Percentiles rank a stretch among this genome's conserved stretches.
phyloP scores from a whole-genome alignment of 75 land plant genomes.

The Ceratopteris richardii region DNA sequence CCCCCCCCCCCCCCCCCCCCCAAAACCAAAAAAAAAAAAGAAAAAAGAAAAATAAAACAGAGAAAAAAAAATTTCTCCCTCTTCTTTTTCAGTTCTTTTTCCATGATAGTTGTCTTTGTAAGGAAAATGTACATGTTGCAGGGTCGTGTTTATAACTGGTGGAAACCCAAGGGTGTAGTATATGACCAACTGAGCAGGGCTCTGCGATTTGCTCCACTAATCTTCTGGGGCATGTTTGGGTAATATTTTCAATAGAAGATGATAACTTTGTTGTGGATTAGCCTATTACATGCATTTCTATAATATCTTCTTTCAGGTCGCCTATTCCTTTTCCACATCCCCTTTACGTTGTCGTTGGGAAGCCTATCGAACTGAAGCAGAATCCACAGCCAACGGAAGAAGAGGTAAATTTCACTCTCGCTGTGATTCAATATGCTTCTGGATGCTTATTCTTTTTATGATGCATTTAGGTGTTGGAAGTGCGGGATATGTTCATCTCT shows the following conservation, averaged over 20 bases:
- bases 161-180: slow-evolving; percentile 74
- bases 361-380: slow-evolving; percentile 62
- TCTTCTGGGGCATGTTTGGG: slow-evolving; percentile 92
- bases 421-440: too few relatives aligned
- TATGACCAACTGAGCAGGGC: slow-evolving; percentile 50
- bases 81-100: slow-evolving; percentile 1
- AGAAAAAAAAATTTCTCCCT: too few relatives aligned
- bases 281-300: too few relatives aligned
- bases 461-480: neutral
- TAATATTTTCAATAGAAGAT: slow-evolving; percentile 2
- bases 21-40: too few relatives aligned
- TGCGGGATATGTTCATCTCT: neutral
- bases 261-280: too few relatives aligned
- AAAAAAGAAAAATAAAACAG: too few relatives aligned
- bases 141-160: slow-evolving; percentile 44
- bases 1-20: too few relatives aligned
- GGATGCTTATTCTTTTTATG: neutral
- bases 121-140: slow-evolving; percentile 6
- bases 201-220: slow-evolving; percentile 71
- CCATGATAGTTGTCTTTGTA: neutral
- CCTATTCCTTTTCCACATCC: slow-evolving; percentile 65
- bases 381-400: slow-evolving; percentile 62
- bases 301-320: slow-evolving; percentile 49
- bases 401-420: slow-evolving; percentile 38
- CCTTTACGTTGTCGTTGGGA: slow-evolving; percentile 78